phyloP scores from a whole-genome alignment of 2,329 filamentous ascomycete genomes.

The Ascochyta fabae region DNA sequence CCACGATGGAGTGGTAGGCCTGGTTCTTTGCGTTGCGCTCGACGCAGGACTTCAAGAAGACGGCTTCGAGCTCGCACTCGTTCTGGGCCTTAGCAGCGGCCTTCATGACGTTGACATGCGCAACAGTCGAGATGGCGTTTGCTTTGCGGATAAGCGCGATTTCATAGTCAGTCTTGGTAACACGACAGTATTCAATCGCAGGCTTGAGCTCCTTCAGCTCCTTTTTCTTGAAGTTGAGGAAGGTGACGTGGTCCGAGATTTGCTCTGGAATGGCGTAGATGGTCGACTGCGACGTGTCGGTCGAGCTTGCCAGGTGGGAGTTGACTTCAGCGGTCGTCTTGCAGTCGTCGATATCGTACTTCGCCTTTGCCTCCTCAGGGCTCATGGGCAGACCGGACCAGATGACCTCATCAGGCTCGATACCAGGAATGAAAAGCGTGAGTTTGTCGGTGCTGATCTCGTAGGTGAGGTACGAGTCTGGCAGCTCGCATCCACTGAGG shows the following conservation, averaged over 20 bases:
- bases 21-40: constrained; percentile 78
- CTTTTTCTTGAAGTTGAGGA: constrained; percentile 71
- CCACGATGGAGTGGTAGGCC: constrained; percentile 87
- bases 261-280: constrained; percentile 82
- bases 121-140: constrained; percentile 77
- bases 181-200: constrained; percentile 80
- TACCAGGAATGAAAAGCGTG: constrained; percentile 88
- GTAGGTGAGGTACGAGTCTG: constrained; percentile 83
- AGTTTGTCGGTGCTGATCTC: constrained; percentile 75
- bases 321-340: constrained; percentile 77
- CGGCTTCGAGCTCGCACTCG: constrained; percentile 82
- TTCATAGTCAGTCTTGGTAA: constrained; percentile 87
- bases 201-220: constrained; percentile 62
- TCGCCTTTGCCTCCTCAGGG: constrained; percentile 72
- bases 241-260: constrained; percentile 73
- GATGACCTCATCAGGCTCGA: constrained; percentile 87
- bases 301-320: constrained; percentile 65
- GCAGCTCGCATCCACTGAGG: constrained; percentile 80
- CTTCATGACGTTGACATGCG: constrained; percentile 74
- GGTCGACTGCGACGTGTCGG: constrained; percentile 57
- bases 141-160: constrained; percentile 81
- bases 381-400: constrained; percentile 90
- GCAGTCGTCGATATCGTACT: constrained; percentile 73
- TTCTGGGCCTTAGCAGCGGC: constrained; percentile 70
- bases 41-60: constrained; percentile 79